A percentile compares a stretch with the other conserved stretches of the same genome.
phyloP scores from a whole-genome alignment of 108 stramenopile genomes.

The Seminavis robusta region DNA sequence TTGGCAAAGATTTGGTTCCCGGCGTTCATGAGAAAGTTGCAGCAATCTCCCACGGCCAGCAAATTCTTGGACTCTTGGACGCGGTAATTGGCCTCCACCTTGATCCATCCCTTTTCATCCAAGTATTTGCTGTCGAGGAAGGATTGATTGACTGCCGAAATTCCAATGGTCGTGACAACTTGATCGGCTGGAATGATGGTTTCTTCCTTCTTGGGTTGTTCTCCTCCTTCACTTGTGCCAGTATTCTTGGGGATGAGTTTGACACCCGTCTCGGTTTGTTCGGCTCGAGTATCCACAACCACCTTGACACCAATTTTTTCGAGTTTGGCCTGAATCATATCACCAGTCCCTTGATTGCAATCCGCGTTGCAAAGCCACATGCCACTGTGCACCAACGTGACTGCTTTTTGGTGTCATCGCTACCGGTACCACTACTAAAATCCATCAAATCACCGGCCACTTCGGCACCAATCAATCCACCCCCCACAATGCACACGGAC shows the following conservation, averaged over 20 bases:
- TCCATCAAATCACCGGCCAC: constrained; percentile 20
- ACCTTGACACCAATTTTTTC: constrained; percentile 9
- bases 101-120: constrained; percentile 13
- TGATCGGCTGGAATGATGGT: constrained; percentile 5
- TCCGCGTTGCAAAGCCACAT: not conserved
- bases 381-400: constrained; percentile 9
- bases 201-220: too few relatives aligned
- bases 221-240: not conserved
- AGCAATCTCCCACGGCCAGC: constrained; percentile 18
- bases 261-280: too few relatives aligned
- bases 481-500: constrained; percentile 11
- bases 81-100: constrained; percentile 9
- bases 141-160: constrained; percentile 6
- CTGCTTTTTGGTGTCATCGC: not conserved
- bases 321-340: constrained; percentile 6
- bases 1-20: not conserved
- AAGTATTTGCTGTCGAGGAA: not conserved
- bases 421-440: too few relatives aligned
- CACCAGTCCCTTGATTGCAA: not conserved
- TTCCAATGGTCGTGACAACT: constrained; percentile 9
- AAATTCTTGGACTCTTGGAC: constrained; percentile 3
- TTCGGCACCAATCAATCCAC: constrained; percentile 14
- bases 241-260: not conserved
- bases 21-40: constrained; percentile 3
- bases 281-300: constrained; percentile 4